These are phyloP conservation scores for Akanthomyces muscarius DNA, from an alignment of 2,329 filamentous ascomycete genomes.

Conservation along the genomic window DNA sequence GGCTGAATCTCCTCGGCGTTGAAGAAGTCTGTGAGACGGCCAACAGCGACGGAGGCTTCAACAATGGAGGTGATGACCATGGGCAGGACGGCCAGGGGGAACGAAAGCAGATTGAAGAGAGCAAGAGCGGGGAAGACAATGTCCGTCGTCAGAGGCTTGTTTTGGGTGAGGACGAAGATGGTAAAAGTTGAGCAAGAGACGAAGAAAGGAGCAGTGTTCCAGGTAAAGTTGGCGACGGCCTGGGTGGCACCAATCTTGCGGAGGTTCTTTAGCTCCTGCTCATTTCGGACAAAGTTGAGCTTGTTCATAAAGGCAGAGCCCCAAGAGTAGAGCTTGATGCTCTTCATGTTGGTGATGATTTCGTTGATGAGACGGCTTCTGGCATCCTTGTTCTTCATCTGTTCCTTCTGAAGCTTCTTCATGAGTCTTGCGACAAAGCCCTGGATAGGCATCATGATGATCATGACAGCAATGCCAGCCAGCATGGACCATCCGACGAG, in stretches of 20 bases:
- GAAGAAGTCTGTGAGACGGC: slow-evolving; percentile 79
- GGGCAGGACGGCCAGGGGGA: slow-evolving; percentile 87
- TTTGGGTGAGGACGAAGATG: slow-evolving; percentile 82
- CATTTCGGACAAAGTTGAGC: slow-evolving; percentile 92
- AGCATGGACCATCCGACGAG: slow-evolving; percentile 95
- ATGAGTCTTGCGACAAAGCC: slow-evolving; percentile 87
- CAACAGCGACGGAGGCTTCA: slow-evolving; percentile 89
- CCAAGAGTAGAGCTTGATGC: slow-evolving; percentile 98
- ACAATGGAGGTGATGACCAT: slow-evolving; percentile 98
- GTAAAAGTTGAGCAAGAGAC: slow-evolving; percentile 96
- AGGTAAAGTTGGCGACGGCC: slow-evolving; percentile 94
- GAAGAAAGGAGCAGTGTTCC: slow-evolving; percentile 95
- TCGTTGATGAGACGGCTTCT: slow-evolving; percentile 92
- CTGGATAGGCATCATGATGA: slow-evolving; percentile 95
- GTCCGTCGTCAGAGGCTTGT: slow-evolving; percentile 80
- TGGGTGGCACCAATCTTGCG: slow-evolving; percentile 94
- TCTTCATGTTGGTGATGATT: slow-evolving; percentile 99
- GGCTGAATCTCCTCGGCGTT: slow-evolving; percentile 83
- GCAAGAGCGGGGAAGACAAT: slow-evolving; percentile 92
- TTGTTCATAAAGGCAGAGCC: slow-evolving; percentile 96
- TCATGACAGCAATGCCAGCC: slow-evolving; percentile 90
- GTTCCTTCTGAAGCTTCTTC: slow-evolving; percentile 89
- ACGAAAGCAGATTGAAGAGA: slow-evolving; percentile 92
- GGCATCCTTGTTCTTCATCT: slow-evolving; percentile 99
- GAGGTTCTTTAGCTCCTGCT: slow-evolving; percentile 89